Conservation (phyloP, 2,329 filamentous ascomycete species). For the Pseudogymnoascus sp. region DNA sequence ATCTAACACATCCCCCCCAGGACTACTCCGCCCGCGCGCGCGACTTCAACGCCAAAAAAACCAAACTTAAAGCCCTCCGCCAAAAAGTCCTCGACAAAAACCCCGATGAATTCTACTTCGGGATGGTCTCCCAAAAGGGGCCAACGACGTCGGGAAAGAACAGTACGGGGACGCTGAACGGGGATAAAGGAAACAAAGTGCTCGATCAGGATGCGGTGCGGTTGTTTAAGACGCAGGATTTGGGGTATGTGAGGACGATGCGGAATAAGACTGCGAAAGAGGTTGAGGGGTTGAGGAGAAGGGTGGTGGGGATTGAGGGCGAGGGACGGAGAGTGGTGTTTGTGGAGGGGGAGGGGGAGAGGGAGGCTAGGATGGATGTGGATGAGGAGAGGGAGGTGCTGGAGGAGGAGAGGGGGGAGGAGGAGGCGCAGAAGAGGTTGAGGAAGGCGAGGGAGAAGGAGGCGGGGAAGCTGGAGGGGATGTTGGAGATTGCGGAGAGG, state of each 20-base stretch:
- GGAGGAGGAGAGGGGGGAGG: constrained; percentile 22
- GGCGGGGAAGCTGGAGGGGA: constrained; percentile 39
- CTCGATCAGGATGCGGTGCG: constrained; percentile 50
- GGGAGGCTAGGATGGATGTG: constrained; percentile 12
- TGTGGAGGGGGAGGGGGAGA: constrained; percentile 24
- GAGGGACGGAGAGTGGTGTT: constrained; percentile 30
- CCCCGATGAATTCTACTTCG: constrained; percentile 66
- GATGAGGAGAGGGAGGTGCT: constrained; percentile 15
- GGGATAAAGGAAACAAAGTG: constrained; percentile 48
- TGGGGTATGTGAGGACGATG: constrained; percentile 56
- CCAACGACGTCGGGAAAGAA: constrained; percentile 43
- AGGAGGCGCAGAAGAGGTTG: constrained; percentile 25
- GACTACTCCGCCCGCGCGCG: constrained; percentile 58
- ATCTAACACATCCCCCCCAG: constrained; percentile 24
- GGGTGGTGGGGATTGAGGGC: constrained; percentile 34
- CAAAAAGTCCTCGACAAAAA: constrained; percentile 57
- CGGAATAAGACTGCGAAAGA: constrained; percentile 52
- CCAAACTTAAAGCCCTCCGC: constrained; percentile 48
- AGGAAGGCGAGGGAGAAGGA: constrained; percentile 38
- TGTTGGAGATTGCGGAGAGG: constrained; percentile 42
- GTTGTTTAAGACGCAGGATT: constrained; percentile 60
- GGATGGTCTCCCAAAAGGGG: constrained; percentile 56
- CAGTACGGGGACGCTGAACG: constrained; percentile 48
- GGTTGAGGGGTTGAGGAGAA: constrained; percentile 45
- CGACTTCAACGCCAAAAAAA: constrained; percentile 60